phyloP scores from a whole-genome alignment of 2,329 filamentous ascomycete genomes.

The Penicillium sp. region DNA sequence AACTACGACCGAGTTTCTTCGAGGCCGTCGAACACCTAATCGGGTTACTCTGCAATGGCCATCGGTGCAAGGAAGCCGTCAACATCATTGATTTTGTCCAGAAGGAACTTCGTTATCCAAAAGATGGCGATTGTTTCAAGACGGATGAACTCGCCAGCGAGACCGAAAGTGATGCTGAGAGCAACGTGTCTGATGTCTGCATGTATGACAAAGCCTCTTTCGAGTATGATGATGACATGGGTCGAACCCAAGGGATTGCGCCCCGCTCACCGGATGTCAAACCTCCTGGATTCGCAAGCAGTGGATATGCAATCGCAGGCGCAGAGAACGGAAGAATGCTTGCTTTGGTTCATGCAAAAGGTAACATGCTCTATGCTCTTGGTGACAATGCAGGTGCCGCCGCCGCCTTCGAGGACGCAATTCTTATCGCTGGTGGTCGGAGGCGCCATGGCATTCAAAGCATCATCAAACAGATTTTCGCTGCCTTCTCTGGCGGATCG shows the following conservation, averaged over 20 bases:
- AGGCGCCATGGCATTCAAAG: constrained; percentile 67
- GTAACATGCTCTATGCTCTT: constrained; percentile 93
- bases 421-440: constrained; percentile 78
- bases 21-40: constrained; percentile 95
- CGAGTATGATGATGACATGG: constrained; percentile 52
- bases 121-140: constrained; percentile 48
- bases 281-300: constrained; percentile 64
- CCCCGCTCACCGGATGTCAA: constrained; percentile 28
- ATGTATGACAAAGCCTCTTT: constrained; percentile 56
- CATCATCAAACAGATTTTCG: constrained; percentile 73
- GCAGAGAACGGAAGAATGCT: constrained; percentile 89
- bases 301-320: constrained; percentile 79
- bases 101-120: constrained; percentile 58
- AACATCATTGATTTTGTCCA: constrained; percentile 84
- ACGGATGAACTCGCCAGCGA: constrained; percentile 56
- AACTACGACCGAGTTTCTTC: constrained; percentile 78
- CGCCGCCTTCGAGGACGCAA: constrained; percentile 88
- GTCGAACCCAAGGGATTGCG: constrained; percentile 26
- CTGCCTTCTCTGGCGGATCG: constrained; percentile 57
- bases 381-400: constrained; percentile 79
- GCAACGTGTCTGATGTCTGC: constrained; percentile 50
- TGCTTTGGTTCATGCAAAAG: constrained; percentile 92
- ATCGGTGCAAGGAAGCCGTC: constrained; percentile 79
- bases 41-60: constrained; percentile 74
- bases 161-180: constrained; percentile 55